Evolutionary conservation across 1,139 yeast species (phyloP).

Genomic region (Debaryomyces coudertii): DNA sequence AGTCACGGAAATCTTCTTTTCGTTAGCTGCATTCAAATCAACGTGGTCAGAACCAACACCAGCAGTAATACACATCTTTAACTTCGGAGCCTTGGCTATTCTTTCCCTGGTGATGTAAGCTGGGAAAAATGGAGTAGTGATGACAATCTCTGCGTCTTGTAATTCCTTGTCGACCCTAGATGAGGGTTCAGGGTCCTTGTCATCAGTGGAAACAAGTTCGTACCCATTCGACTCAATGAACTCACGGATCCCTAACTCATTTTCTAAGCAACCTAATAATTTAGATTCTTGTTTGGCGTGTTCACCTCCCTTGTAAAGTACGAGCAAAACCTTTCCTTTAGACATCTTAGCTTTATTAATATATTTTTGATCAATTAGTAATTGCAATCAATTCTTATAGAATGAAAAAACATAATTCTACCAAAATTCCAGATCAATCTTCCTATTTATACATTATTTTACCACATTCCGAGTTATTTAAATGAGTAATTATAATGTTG

Average conservation of each 20-base stretch:
- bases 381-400: neutral
- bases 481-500: neutral
- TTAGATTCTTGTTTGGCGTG: conserved; percentile 64
- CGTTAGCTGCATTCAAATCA: conserved; percentile 74
- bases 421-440: neutral
- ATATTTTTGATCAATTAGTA: neutral
- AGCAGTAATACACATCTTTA: conserved; percentile 75
- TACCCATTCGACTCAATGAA: conserved; percentile 72
- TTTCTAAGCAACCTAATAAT: conserved; percentile 72
- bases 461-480: neutral
- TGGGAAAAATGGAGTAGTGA: conserved; percentile 85
- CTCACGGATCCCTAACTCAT: conserved; percentile 70
- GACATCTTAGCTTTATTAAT: conserved; percentile 9
- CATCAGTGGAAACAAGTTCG: conserved; percentile 64
- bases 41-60: conserved; percentile 88
- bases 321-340: conserved; percentile 52
- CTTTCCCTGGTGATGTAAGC: conserved; percentile 72
- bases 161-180: conserved; percentile 66
- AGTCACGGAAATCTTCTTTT: conserved; percentile 61
- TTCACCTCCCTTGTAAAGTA: conserved; percentile 55
- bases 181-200: conserved; percentile 64
- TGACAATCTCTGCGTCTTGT: conserved; percentile 72
- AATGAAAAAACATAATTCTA: neutral
- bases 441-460: neutral
- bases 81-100: conserved; percentile 69